Conservation (phyloP, 1,139 yeast species). For the Suhomyces panamericanus region DNA sequence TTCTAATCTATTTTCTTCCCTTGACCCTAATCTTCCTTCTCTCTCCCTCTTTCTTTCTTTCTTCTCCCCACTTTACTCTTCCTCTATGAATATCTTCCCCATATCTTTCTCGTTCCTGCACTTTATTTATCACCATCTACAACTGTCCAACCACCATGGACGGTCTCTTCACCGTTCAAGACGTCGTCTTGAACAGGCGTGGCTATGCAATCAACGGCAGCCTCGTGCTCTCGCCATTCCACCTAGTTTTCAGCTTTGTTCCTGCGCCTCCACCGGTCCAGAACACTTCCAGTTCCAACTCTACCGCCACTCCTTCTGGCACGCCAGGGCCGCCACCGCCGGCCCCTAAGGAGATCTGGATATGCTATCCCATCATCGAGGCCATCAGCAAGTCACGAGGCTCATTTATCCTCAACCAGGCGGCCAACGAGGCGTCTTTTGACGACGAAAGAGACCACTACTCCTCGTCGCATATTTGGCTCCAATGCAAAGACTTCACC, state of each 20-base stretch:
- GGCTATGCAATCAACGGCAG: conserved; percentile 70
- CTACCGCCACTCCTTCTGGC: neutral
- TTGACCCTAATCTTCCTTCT: neutral
- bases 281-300: conserved; percentile 50
- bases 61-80: neutral
- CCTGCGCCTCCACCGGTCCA: conserved; percentile 14
- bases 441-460: conserved; percentile 35
- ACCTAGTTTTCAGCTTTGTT: conserved; percentile 66
- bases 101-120: conserved; percentile 1
- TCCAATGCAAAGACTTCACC: conserved; percentile 87
- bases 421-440: conserved; percentile 3
- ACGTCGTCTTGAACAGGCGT: conserved; percentile 67
- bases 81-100: neutral
- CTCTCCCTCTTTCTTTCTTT: neutral
- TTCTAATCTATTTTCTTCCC: too few relatives aligned
- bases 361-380: conserved; percentile 85
- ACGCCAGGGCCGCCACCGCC: neutral
- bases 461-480: conserved; percentile 57
- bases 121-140: neutral
- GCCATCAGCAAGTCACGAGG: conserved; percentile 61
- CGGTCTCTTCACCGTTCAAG: conserved; percentile 47
- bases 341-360: conserved; percentile 71
- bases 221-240: conserved; percentile 79
- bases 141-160: conserved; percentile 1
- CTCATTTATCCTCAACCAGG: conserved; percentile 35